Conservation (phyloP, 2,329 filamentous ascomycete genomes). For the Arthrobotrys megalospora region DNA sequence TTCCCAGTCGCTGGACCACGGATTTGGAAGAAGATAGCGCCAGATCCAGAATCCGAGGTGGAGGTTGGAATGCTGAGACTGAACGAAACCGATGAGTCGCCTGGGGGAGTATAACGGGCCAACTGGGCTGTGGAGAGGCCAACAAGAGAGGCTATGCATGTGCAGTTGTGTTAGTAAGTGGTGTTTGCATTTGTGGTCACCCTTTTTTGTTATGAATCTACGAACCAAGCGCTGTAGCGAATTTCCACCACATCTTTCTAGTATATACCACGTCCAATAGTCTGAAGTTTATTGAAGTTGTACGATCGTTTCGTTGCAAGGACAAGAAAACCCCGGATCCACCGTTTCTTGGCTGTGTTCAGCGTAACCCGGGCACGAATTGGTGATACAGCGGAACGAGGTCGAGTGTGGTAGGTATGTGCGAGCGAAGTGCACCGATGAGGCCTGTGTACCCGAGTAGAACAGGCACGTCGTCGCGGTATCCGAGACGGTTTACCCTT, state of each 20-base stretch:
- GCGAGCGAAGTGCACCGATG: neutral
- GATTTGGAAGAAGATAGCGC: slow-evolving; percentile 52
- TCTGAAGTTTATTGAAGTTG: neutral
- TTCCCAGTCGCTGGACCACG: slow-evolving; percentile 34
- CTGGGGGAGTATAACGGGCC: slow-evolving; percentile 33
- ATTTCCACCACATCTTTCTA: slow-evolving; percentile 34
- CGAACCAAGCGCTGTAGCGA: slow-evolving; percentile 31
- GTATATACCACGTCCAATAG: slow-evolving; percentile 10
- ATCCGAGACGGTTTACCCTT: neutral
- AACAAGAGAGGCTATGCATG: slow-evolving; percentile 38
- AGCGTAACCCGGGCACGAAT: slow-evolving; percentile 6
- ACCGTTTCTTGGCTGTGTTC: neutral
- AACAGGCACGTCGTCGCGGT: slow-evolving; percentile 23
- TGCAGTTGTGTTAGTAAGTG: slow-evolving; percentile 5
- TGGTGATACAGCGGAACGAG: slow-evolving; percentile 5
- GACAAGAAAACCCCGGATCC: neutral
- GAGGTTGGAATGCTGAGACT: slow-evolving; percentile 39
- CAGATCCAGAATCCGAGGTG: slow-evolving; percentile 45
- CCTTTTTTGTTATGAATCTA: neutral
- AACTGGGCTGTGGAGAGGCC: slow-evolving; percentile 49
- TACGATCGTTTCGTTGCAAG: slow-evolving; percentile 1
- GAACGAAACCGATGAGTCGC: slow-evolving; percentile 30
- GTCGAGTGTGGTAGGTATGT: neutral
- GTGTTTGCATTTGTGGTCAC: neutral
- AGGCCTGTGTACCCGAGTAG: slow-evolving; percentile 10